Evolutionary conservation across 306 rosid species (phyloP).

Genomic region (Vigna mungo): DNA sequence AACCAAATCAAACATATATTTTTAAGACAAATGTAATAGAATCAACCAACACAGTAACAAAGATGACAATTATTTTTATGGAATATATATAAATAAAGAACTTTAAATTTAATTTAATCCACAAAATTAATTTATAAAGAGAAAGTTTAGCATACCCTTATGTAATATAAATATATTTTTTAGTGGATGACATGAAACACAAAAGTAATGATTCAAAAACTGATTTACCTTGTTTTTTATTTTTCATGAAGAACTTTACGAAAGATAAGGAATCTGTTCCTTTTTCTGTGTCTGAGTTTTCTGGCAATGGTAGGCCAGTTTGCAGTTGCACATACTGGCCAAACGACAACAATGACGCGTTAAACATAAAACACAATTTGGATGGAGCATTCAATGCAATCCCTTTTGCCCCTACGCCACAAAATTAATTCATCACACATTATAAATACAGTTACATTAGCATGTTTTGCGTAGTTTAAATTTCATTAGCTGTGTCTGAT

Average conservation of each 20-base stretch:
- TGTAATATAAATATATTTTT: too few relatives aligned
- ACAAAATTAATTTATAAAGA: too few relatives aligned
- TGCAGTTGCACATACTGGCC: slow-evolving; percentile 6
- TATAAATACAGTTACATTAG: too few relatives aligned
- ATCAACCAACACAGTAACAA: too few relatives aligned
- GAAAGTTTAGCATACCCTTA: too few relatives aligned
- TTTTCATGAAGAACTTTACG: slow-evolving; percentile 1
- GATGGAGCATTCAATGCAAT: slow-evolving; percentile 35
- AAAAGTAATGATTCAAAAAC: background rate
- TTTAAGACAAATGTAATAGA: too few relatives aligned
- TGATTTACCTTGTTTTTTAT: slow-evolving; percentile 9
- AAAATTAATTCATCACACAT: background rate
- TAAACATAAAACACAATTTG: slow-evolving; percentile 18
- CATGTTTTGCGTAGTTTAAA: background rate
- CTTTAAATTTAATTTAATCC: too few relatives aligned
- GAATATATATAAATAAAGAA: too few relatives aligned
- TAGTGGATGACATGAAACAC: background rate
- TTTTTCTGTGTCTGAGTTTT: background rate
- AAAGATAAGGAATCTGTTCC: background rate
- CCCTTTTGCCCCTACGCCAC: background rate
- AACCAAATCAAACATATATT: too few relatives aligned
- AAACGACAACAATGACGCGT: slow-evolving; percentile 15
- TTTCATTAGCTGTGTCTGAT: background rate
- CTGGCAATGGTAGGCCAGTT: slow-evolving; percentile 13
- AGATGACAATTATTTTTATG: too few relatives aligned